Percentiles rank a stretch among this genome's conserved stretches.
phyloP scores from a whole-genome alignment of 2,329 filamentous ascomycete species.

The Aspergillus felis region DNA sequence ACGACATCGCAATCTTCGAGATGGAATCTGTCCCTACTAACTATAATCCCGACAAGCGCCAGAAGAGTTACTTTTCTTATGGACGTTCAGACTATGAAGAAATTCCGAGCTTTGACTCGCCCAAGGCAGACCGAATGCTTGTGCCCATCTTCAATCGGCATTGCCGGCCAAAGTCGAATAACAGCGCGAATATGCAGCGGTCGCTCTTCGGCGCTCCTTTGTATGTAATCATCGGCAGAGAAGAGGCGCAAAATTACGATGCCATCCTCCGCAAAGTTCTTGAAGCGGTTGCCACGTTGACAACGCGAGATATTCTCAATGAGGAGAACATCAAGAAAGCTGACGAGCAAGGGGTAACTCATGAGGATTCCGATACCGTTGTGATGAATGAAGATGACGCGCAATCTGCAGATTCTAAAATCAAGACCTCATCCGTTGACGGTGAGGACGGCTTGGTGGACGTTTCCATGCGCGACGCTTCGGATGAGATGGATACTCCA shows the following conservation, averaged over 20 bases:
- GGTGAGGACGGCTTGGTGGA: conserved; percentile 90
- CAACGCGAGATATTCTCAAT: conserved; percentile 63
- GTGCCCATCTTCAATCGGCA: conserved; percentile 47
- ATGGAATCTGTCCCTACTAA: conserved; percentile 77
- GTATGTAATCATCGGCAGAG: conserved; percentile 70
- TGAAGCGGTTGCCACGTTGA: conserved; percentile 69
- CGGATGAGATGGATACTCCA: conserved; percentile 26
- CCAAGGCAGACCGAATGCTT: conserved; percentile 44
- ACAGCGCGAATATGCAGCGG: conserved; percentile 21
- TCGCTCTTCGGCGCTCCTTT: conserved; percentile 41
- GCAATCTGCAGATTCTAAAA: conserved; percentile 64
- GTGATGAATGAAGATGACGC: conserved; percentile 59
- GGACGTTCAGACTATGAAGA: conserved; percentile 36
- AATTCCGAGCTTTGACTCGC: conserved; percentile 39
- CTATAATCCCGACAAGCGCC: conserved; percentile 55
- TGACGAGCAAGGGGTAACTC: conserved; percentile 48
- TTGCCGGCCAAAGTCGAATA: conserved; percentile 19
- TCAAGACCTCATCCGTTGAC: conserved; percentile 74
- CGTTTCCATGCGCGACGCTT: conserved; percentile 72
- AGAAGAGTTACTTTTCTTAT: conserved; percentile 38
- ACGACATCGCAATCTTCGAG: conserved; percentile 70
- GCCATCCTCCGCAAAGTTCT: conserved; percentile 76
- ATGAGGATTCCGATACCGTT: conserved; percentile 64
- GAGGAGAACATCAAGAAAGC: conserved; percentile 46
- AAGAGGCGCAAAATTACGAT: conserved; percentile 68